Conservation (phyloP, 2,329 filamentous ascomycete genomes). For the Curvularia hawaiiensis region DNA sequence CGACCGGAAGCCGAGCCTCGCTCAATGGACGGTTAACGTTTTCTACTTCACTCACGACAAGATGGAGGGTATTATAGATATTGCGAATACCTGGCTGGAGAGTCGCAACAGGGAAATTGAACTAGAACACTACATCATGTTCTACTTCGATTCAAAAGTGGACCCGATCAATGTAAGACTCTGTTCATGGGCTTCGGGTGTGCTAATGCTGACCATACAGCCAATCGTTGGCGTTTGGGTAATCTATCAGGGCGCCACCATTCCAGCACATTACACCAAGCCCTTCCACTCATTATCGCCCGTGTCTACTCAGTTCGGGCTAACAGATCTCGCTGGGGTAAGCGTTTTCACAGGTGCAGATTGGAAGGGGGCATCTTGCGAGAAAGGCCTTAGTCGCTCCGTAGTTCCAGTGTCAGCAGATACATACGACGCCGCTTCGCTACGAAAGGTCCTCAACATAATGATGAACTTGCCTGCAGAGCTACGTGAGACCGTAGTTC, state of each 20-base stretch:
- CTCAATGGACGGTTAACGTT: slow-evolving; percentile 18
- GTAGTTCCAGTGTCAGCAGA: slow-evolving; percentile 20
- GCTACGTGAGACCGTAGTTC: slow-evolving; percentile 16
- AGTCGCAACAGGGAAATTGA: slow-evolving; percentile 12
- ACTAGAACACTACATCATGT: slow-evolving; percentile 22
- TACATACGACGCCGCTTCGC: slow-evolving; percentile 12
- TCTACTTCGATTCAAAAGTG: slow-evolving; percentile 19
- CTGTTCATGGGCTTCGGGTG: not conserved
- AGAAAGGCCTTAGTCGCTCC: slow-evolving; percentile 18
- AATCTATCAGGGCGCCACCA: slow-evolving; percentile 23
- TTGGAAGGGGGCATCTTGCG: slow-evolving; percentile 19
- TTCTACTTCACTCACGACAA: slow-evolving; percentile 27
- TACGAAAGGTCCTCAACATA: slow-evolving; percentile 21
- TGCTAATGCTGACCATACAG: slow-evolving; percentile 6
- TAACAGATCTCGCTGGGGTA: slow-evolving; percentile 23
- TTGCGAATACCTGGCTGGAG: slow-evolving; percentile 23
- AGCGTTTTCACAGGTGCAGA: slow-evolving; percentile 18
- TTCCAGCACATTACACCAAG: slow-evolving; percentile 24
- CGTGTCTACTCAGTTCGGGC: slow-evolving; percentile 8
- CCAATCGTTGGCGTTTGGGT: slow-evolving; percentile 23
- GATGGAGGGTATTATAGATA: slow-evolving; percentile 18
- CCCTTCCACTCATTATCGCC: slow-evolving; percentile 24
- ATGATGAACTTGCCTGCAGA: slow-evolving; percentile 19
- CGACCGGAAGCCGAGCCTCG: slow-evolving; percentile 13
- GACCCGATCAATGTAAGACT: slow-evolving; percentile 20